Conservation (phyloP, 495 filamentous ascomycete genomes). For the Mytilinidion resinicola region DNA sequence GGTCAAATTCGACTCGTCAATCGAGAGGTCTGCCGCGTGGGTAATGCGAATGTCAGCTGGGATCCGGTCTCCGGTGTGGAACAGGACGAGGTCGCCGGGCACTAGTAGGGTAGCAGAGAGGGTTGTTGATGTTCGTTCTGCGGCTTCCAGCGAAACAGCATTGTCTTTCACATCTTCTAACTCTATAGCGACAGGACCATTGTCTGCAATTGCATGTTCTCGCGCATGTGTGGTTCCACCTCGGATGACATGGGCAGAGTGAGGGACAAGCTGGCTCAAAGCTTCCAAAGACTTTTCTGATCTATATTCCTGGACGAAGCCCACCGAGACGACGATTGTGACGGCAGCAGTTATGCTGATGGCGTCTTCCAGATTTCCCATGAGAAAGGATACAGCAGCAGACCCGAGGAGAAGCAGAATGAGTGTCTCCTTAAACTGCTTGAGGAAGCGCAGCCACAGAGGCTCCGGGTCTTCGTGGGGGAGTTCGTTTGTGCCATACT, state of each 20-base stretch:
- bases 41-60: slow-evolving; percentile 96
- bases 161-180: slow-evolving; percentile 32
- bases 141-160: slow-evolving; percentile 42
- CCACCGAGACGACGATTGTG: slow-evolving; percentile 92
- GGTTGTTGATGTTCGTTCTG: slow-evolving; percentile 69
- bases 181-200: slow-evolving; percentile 29
- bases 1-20: slow-evolving; percentile 96
- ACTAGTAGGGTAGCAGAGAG: slow-evolving; percentile 83
- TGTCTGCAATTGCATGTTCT: slow-evolving; percentile 19
- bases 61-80: slow-evolving; percentile 92
- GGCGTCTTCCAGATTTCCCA: slow-evolving; percentile 95
- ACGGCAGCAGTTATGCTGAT: slow-evolving; percentile 92
- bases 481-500: slow-evolving; percentile 88
- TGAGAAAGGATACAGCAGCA: slow-evolving; percentile 80
- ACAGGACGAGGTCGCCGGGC: slow-evolving; percentile 83
- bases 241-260: slow-evolving; percentile 86
- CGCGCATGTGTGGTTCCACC: slow-evolving; percentile 19
- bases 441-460: slow-evolving; percentile 86
- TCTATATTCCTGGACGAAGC: slow-evolving; percentile 94
- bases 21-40: slow-evolving; percentile 74
- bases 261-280: slow-evolving; percentile 84
- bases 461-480: slow-evolving; percentile 90
- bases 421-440: slow-evolving; percentile 90
- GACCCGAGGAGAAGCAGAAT: slow-evolving; percentile 86
- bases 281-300: slow-evolving; percentile 97